Conservation (phyloP, 2,329 filamentous ascomycete species). For the Allantophomopsis lycopodina region DNA sequence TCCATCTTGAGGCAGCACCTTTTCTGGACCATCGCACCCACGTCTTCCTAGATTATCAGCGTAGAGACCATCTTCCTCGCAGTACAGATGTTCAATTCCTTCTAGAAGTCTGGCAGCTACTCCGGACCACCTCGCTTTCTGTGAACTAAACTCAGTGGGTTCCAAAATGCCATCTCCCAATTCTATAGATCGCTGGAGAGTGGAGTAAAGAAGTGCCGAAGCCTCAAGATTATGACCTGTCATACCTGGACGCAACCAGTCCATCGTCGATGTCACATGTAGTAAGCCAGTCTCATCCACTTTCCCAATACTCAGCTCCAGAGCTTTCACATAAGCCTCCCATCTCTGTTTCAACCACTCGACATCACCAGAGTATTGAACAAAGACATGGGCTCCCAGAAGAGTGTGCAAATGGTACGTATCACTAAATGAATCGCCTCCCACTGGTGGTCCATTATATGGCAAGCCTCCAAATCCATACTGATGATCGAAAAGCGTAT, state of each 20-base stretch:
- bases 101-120: conserved; percentile 6
- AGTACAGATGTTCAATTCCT: conserved; percentile 13
- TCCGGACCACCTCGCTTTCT: conserved; percentile 5
- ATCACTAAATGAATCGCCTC: conserved; percentile 23
- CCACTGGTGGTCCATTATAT: conserved; percentile 32
- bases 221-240: conserved; percentile 16
- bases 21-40: conserved; percentile 1
- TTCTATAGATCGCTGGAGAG: conserved; percentile 29
- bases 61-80: conserved; percentile 6
- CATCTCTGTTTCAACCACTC: conserved; percentile 31
- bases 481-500: conserved; percentile 26
- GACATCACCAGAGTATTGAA: conserved; percentile 37
- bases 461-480: conserved; percentile 27
- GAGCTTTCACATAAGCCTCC: conserved; percentile 30
- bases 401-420: conserved; percentile 46
- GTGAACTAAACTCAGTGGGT: neutral
- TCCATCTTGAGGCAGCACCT: conserved; percentile 17
- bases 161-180: conserved; percentile 28
- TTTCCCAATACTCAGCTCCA: conserved; percentile 28
- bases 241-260: conserved; percentile 16
- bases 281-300: conserved; percentile 22
- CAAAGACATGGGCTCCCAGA: conserved; percentile 43
- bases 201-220: conserved; percentile 38
- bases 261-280: conserved; percentile 11
- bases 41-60: conserved; percentile 4